These are phyloP conservation scores for Penicillium nucicola DNA, from an alignment of 495 filamentous ascomycete genomes.

Conservation along the genomic window DNA sequence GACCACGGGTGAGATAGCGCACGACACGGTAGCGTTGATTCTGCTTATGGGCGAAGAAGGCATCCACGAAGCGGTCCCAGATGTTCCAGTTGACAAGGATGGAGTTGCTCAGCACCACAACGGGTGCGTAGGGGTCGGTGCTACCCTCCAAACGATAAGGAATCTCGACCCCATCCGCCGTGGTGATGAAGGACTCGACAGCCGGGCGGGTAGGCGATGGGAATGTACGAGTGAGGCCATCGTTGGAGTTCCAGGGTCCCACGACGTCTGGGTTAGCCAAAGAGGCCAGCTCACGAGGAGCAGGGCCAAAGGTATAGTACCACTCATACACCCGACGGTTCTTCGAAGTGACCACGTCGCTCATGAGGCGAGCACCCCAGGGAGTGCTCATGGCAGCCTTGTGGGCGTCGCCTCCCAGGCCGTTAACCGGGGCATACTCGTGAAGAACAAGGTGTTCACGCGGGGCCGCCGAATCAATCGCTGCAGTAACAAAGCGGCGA, in stretches of 20 bases:
- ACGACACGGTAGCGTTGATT: conserved; percentile 67
- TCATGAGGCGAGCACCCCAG: conserved; percentile 52
- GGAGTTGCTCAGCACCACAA: conserved; percentile 71
- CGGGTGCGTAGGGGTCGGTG: conserved; percentile 58
- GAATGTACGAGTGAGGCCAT: conserved; percentile 49
- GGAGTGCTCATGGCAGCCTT: conserved; percentile 57
- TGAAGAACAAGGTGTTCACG: conserved; percentile 64
- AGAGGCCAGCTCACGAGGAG: conserved; percentile 60
- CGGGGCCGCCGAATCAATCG: conserved; percentile 45
- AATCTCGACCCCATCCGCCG: conserved; percentile 61
- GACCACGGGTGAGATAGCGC: conserved; percentile 67
- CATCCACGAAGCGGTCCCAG: conserved; percentile 68
- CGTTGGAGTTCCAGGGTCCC: conserved; percentile 50
- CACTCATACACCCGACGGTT: conserved; percentile 60
- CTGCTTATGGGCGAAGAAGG: conserved; percentile 53
- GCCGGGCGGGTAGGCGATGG: conserved; percentile 50
- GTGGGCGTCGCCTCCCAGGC: conserved; percentile 60
- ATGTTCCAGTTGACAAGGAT: conserved; percentile 70
- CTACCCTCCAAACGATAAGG: conserved; percentile 75
- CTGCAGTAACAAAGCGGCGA: conserved; percentile 58
- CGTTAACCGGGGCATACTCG: conserved; percentile 65
- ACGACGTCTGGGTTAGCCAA: conserved; percentile 32
- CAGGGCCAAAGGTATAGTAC: conserved; percentile 75
- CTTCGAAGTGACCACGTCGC: conserved; percentile 53
- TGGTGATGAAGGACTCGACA: conserved; percentile 64